These are phyloP conservation scores for Claviceps capensis DNA, from an alignment of 2,329 filamentous ascomycete species.

Conservation along the genomic window DNA sequence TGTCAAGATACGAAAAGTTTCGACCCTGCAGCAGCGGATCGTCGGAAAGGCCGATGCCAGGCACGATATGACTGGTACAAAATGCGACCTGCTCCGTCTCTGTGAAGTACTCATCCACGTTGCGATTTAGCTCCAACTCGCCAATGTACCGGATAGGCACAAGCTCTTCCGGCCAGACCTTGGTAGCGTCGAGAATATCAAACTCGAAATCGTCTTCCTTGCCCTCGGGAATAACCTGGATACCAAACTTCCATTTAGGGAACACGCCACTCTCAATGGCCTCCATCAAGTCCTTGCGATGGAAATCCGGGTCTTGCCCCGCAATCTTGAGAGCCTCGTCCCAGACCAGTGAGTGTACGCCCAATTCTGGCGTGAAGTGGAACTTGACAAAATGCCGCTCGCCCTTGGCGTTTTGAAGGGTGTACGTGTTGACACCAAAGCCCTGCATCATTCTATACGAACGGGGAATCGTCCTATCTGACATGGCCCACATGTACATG, in stretches of 20 bases:
- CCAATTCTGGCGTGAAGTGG: conserved; percentile 59
- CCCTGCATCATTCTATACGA: conserved; percentile 79
- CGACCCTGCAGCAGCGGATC: conserved; percentile 63
- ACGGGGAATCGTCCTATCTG: conserved; percentile 57
- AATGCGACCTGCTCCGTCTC: conserved; percentile 77
- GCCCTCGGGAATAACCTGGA: conserved; percentile 62
- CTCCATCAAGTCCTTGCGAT: conserved; percentile 61
- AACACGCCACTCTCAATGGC: conserved; percentile 59
- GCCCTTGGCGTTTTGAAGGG: conserved; percentile 52
- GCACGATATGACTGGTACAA: conserved; percentile 66
- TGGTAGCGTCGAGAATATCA: conserved; percentile 74
- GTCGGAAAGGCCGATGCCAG: conserved; percentile 63
- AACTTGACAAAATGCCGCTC: conserved; percentile 67
- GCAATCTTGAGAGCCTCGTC: conserved; percentile 65
- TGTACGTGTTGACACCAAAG: conserved; percentile 72
- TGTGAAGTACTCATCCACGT: conserved; percentile 69
- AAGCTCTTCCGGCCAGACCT: conserved; percentile 70
- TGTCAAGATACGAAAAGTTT: conserved; percentile 55
- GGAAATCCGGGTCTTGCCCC: conserved; percentile 69
- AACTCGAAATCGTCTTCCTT: conserved; percentile 70
- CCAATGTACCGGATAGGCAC: conserved; percentile 67
- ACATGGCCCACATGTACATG: conserved; percentile 72
- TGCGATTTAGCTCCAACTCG: conserved; percentile 65
- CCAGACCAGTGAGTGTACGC: conserved; percentile 65
- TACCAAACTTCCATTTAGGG: conserved; percentile 69